phyloP scores from a whole-genome alignment of 202 grass and related monocot species.

The Setaria italica region DNA sequence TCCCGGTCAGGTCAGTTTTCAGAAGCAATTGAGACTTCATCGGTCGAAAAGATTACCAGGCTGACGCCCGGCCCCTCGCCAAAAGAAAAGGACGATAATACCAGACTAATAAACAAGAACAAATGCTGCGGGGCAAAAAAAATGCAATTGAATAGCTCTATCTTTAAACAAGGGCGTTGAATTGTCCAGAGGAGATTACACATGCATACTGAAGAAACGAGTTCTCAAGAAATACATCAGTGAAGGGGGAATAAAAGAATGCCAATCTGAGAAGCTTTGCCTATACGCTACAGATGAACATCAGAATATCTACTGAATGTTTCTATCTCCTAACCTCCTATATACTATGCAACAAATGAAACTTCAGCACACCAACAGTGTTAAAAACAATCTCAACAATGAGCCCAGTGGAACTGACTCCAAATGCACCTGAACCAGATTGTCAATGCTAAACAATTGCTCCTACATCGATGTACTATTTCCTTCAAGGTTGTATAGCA shows the following conservation, averaged over 20 bases:
- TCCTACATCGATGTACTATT: constrained; percentile 27
- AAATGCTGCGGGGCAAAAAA: too few species aligned
- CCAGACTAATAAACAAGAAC: too few species aligned
- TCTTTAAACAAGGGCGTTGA: not conserved
- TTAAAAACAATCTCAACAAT: constrained; percentile 17
- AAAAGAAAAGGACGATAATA: too few species aligned
- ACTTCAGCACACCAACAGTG: not conserved
- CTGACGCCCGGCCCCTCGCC: too few species aligned
- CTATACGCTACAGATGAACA: constrained; percentile 23
- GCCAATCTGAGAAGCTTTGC: not conserved
- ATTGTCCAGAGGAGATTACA: not conserved
- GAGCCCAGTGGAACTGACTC: not conserved
- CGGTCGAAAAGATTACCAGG: too few species aligned
- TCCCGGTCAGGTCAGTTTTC: too few species aligned
- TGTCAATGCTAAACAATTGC: constrained; percentile 41
- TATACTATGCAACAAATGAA: constrained; percentile 13
- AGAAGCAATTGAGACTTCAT: too few species aligned
- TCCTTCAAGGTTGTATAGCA: not conserved
- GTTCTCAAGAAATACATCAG: constrained; percentile 16
- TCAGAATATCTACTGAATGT: constrained; percentile 7
- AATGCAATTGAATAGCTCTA: not conserved
- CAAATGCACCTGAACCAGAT: not conserved
- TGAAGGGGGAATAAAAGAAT: not conserved
- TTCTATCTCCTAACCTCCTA: constrained; percentile 48
- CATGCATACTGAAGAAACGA: not conserved